These are phyloP conservation scores for Helminthosporium solani DNA, from an alignment of 2,329 filamentous ascomycete species.

Conservation along the genomic window DNA sequence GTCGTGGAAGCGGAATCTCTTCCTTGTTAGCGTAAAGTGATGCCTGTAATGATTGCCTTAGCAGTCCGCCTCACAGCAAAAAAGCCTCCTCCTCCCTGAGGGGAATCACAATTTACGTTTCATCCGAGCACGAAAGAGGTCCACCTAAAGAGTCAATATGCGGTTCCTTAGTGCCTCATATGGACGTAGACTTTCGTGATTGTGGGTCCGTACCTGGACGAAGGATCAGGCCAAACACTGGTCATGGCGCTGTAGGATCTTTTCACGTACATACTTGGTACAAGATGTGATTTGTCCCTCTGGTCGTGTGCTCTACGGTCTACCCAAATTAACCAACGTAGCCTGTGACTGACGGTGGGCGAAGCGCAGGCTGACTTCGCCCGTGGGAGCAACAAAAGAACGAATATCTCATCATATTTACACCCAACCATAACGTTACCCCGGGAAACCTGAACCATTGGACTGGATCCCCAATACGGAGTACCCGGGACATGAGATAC, in stretches of 20 bases:
- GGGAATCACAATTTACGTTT: background rate
- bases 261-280: too few relatives aligned
- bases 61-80: too few relatives aligned
- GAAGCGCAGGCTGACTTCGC: background rate
- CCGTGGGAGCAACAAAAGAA: background rate
- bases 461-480: background rate
- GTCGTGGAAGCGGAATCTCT: too few relatives aligned
- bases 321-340: background rate
- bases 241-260: background rate
- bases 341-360: background rate
- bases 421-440: background rate
- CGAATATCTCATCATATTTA: background rate
- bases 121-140: background rate
- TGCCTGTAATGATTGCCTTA: too few relatives aligned
- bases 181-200: background rate
- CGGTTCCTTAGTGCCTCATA: background rate
- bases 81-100: too few relatives aligned
- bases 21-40: too few relatives aligned
- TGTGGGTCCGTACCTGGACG: background rate
- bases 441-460: background rate
- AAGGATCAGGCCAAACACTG: background rate
- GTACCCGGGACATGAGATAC: constrained; percentile 4
- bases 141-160: background rate
- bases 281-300: background rate
- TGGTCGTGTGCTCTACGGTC: background rate